phyloP scores from a whole-genome alignment of 2,329 filamentous ascomycete genomes.

The Phialophora tarda region DNA sequence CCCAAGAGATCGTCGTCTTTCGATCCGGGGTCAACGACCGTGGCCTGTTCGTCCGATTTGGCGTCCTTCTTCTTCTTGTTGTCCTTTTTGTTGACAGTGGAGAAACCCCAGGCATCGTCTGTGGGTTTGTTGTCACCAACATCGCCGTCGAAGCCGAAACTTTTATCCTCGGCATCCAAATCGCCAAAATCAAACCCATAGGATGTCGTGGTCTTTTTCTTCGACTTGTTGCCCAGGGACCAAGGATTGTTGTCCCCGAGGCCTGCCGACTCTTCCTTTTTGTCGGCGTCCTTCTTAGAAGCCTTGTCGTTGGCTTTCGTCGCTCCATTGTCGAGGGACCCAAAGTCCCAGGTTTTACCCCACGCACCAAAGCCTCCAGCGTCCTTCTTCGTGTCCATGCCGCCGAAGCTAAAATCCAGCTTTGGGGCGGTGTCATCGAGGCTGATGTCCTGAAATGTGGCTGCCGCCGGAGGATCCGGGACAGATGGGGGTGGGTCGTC shows the following conservation, averaged over 20 bases:
- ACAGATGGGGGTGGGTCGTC: slow-evolving; percentile 45
- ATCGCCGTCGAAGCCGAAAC: slow-evolving; percentile 52
- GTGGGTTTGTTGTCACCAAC: slow-evolving; percentile 50
- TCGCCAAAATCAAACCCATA: slow-evolving; percentile 53
- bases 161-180: slow-evolving; percentile 50
- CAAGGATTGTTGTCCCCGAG: slow-evolving; percentile 47
- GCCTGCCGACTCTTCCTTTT: slow-evolving; percentile 39
- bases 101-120: slow-evolving; percentile 49
- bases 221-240: slow-evolving; percentile 46
- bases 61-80: slow-evolving; percentile 56
- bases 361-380: slow-evolving; percentile 61
- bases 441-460: slow-evolving; percentile 72
- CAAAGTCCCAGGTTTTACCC: slow-evolving; percentile 64
- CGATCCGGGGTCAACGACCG: slow-evolving; percentile 35
- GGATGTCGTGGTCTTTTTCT: slow-evolving; percentile 46
- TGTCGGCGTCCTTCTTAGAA: slow-evolving; percentile 40
- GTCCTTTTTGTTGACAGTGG: slow-evolving; percentile 50
- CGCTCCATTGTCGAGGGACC: slow-evolving; percentile 44
- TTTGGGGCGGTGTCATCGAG: slow-evolving; percentile 66
- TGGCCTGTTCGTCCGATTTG: slow-evolving; percentile 44
- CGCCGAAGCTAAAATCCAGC: slow-evolving; percentile 62
- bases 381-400: slow-evolving; percentile 49
- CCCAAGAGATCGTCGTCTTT: slow-evolving; percentile 45
- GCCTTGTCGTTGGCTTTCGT: slow-evolving; percentile 43
- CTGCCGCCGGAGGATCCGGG: slow-evolving; percentile 47